Evolutionary conservation across 2,329 filamentous ascomycete species (phyloP).

Genomic region (Botryosphaeria dothidea): DNA sequence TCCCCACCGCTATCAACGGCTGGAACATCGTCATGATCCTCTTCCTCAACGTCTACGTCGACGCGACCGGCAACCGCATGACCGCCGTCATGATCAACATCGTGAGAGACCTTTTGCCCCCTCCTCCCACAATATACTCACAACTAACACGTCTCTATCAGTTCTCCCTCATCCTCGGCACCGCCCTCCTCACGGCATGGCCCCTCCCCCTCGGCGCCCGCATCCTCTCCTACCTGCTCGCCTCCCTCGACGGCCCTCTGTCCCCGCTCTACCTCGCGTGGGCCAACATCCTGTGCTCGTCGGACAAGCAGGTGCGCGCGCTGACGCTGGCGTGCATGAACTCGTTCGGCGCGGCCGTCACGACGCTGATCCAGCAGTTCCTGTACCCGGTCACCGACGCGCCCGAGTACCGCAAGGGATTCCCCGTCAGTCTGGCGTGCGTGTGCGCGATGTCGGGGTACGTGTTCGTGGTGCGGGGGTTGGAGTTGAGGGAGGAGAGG

Average conservation of each 20-base stretch:
- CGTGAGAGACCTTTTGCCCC: background rate
- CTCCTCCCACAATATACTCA: background rate
- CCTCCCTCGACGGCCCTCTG: slow-evolving; percentile 38
- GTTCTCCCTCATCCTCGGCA: background rate
- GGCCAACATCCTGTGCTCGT: slow-evolving; percentile 38
- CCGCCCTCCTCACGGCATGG: background rate
- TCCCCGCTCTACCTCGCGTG: slow-evolving; percentile 38
- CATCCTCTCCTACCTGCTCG: slow-evolving; percentile 38
- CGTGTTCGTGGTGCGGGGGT: slow-evolving; percentile 3
- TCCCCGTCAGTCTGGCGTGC: background rate
- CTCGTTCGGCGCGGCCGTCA: slow-evolving; percentile 26
- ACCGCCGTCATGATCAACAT: slow-evolving; percentile 34
- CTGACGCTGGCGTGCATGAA: slow-evolving; percentile 40
- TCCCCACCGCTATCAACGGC: slow-evolving; percentile 4
- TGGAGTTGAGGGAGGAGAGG: background rate
- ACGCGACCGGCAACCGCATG: slow-evolving; percentile 37
- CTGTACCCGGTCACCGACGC: background rate
- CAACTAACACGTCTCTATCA: background rate
- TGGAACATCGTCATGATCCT: slow-evolving; percentile 3
- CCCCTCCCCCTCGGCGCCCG: slow-evolving; percentile 26
- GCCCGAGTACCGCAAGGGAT: background rate
- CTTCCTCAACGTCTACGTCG: slow-evolving; percentile 24
- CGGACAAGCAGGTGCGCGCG: slow-evolving; percentile 37
- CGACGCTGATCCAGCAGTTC: background rate
- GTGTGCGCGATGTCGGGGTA: background rate